Evolutionary conservation across 306 rosid genomes (phyloP), one percentile per base, ranked within the genome.

Genomic region (Ziziphus jujuba): DNA sequence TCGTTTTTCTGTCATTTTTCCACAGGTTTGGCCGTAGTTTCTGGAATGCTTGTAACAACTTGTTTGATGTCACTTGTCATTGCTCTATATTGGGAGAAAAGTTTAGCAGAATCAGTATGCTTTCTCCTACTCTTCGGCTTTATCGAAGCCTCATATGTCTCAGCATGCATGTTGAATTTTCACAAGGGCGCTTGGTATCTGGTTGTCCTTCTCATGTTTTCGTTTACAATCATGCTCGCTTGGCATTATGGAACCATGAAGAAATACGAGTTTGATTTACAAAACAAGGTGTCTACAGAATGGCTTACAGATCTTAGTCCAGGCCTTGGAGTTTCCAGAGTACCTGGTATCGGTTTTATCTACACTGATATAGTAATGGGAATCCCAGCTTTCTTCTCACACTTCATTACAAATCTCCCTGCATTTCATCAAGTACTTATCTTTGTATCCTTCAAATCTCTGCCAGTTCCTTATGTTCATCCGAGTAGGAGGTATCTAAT

Each of bases 341-440:
- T 90, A 56, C 87, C 88, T 0, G 97, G 95, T 61, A 85, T 90
- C 28, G 95, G 97, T 64, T 87, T 90, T 78, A 85, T 90, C 47
- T 80, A 90, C 85, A 81, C 91, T 0, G 95, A 87, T 71, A 67
- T 90, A 47, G 85, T 87, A 2, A 67, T 86, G 9, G 91, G 91
- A 80, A 84, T 90, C 56, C 97, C 95, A n/a, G 87, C 95, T 59
- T 90, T 90, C 84, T 90, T 90, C 81, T 85, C 97, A 25, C 95
- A 87, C 61, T 90, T 90, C 56, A 85, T 90, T 9, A 82, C 95
- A 0, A 90, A 90, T 59, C 88, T 87, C 65, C 97, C 97, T 51
- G 91, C 95, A 28, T 90, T 80, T 75, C 97, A 90, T 77, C 90
- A 84, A 73, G 87, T 90, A 34, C 22, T 90, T 72, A 90, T 90